These are phyloP conservation scores for Eutrema salsugineum DNA, from an alignment of 441 rosid genomes.

Conservation along the genomic window DNA sequence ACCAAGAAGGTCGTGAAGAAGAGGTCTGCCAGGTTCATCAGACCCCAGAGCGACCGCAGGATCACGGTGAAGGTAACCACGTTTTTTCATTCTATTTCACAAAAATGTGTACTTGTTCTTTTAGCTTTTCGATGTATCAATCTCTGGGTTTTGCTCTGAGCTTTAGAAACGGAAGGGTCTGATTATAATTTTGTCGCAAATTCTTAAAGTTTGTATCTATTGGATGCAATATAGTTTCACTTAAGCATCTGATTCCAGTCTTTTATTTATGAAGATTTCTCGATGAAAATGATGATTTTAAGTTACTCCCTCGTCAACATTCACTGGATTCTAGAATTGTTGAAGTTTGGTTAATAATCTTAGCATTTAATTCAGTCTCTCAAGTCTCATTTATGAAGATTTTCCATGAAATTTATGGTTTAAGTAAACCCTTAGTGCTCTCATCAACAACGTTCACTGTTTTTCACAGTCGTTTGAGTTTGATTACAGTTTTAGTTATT, in stretches of 20 bases:
- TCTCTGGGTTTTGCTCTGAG: background rate
- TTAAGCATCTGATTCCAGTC: background rate
- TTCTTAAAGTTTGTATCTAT: background rate
- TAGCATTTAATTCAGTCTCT: background rate
- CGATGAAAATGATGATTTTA: background rate
- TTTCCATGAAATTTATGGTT: background rate
- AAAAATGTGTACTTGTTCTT: background rate
- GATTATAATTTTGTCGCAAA: background rate
- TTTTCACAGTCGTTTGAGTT: background rate
- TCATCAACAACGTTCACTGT: background rate
- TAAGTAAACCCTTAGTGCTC: background rate
- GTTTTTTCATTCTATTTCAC: background rate
- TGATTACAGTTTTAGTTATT: background rate
- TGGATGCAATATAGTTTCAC: background rate
- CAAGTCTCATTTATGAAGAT: background rate
- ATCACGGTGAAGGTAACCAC: constrained; percentile 34
- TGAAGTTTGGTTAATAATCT: background rate
- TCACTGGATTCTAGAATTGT: background rate
- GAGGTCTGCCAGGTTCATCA: constrained; percentile 65
- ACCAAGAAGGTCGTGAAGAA: constrained; percentile 79
- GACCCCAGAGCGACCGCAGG: constrained; percentile 38
- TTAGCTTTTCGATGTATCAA: background rate
- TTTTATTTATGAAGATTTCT: background rate
- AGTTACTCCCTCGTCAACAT: background rate
- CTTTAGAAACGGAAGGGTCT: background rate